Base-by-base conservation (phyloP, 306 rosid genomes). In the Notholithocarpus densiflorus region DNA sequence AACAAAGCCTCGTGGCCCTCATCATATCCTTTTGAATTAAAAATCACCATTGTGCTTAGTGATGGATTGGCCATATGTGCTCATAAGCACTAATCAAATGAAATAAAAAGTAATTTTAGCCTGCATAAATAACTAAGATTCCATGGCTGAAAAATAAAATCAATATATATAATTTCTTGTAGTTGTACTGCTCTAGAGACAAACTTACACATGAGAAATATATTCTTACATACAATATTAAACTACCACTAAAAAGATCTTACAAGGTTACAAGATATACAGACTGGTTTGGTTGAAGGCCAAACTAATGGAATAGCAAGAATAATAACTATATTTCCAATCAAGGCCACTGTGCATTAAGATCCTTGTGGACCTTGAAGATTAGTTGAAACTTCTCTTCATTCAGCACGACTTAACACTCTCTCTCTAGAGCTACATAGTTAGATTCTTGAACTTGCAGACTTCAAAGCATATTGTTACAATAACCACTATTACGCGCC, bases 211-310 rank as follows among this genome's bases (percentile, higher is more conserved):
- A 71, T 71, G 15, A 32, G 68, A 56, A 57, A 71, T 40, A 59
- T 57, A 45, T 48, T 79, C 71, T 59, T 29, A 15, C 52, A 71
- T 48, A 61, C 6, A 62, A 57, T 26, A 60, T 14, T 65, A 79
- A 29, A 11, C 56, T 32, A 73, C 26, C 48, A 15, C 55, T 31
- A 32, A 68, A 29, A 12, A 12, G 4, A 60, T 60, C 31, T 45
- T 3, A 48, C 53, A 48, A 48, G 15, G 4, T 66, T 55, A 60
- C 61, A 72, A 19, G 59, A 79, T 79, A 79, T 52, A 60, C 77
- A 79, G 21, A 29, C 65, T 79, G n/a, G 45, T 73, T 61, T 5
- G 60, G 77, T 51, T 51, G 29, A 79, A 72, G 55, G 66, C 73
- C 73, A 32, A 72, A 72, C 29, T n/a, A 51, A 43, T 48, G 26